These are phyloP conservation scores for Dactylorhiza incarnata DNA, from an alignment of 106 monocot genomes.

Conservation along the genomic window DNA sequence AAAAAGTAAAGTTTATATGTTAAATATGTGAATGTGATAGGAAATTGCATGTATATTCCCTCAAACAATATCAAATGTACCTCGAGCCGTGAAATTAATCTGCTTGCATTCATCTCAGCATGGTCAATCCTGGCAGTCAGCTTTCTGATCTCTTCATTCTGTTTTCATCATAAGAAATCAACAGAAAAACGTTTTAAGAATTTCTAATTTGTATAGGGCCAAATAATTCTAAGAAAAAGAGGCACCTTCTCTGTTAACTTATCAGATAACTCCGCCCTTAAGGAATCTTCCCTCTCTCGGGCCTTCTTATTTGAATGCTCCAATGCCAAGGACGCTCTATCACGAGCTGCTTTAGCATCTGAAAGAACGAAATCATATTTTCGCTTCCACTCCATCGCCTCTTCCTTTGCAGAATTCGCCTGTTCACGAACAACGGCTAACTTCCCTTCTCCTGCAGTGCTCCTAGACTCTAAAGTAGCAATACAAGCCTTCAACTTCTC, in stretches of 20 bases:
- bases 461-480: constrained; percentile 59
- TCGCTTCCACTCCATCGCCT: constrained; percentile 86
- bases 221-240: background rate
- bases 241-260: background rate
- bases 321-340: constrained; percentile 65
- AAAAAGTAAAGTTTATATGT: too few species aligned
- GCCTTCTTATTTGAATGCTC: constrained; percentile 72
- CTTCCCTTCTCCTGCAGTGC: constrained; percentile 63
- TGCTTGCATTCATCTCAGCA: constrained; percentile 38
- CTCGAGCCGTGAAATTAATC: constrained; percentile 36
- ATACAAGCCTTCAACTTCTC: constrained; percentile 57
- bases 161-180: background rate
- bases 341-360: constrained; percentile 72
- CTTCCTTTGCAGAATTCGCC: constrained; percentile 71
- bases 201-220: background rate
- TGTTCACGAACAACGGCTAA: constrained; percentile 81
- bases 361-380: constrained; percentile 69
- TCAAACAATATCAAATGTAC: background rate
- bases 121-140: constrained; percentile 47
- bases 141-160: constrained; percentile 79
- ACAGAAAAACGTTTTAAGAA: background rate
- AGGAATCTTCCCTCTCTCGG: constrained; percentile 72
- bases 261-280: constrained; percentile 53
- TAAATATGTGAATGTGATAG: too few species aligned
- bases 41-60: too few species aligned